A percentile compares a stretch with the other conserved stretches of the same genome.
phyloP scores from a whole-genome alignment of 1,284 basidiomycete genomes.

The Volvariella surrecta region DNA sequence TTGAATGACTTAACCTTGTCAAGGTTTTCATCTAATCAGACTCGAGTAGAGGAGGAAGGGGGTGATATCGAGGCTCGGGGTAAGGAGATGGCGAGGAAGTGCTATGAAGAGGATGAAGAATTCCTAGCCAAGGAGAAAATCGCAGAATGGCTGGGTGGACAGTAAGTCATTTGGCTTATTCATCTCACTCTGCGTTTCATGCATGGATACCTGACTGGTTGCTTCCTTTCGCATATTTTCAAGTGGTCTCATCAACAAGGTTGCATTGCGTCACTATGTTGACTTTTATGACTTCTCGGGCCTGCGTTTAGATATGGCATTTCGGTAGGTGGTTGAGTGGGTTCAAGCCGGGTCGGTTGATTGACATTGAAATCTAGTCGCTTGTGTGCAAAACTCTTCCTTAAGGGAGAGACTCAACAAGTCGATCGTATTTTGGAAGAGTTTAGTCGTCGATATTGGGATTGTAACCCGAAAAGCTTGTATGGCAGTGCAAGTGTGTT shows the following conservation, averaged over 20 bases:
- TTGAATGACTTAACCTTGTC: constrained; percentile 33
- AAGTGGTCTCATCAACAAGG: constrained; percentile 70
- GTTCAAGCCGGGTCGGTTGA: constrained; percentile 9
- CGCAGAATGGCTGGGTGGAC: constrained; percentile 90
- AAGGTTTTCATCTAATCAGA: constrained; percentile 35
- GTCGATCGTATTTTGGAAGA: constrained; percentile 93
- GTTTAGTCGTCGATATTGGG: constrained; percentile 85
- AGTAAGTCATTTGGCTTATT: constrained; percentile 60
- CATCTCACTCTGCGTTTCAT: background rate
- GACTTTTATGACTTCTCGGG: constrained; percentile 83
- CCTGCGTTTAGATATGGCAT: constrained; percentile 81
- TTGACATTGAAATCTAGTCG: constrained; percentile 35
- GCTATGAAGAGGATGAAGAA: constrained; percentile 82
- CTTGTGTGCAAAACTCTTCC: constrained; percentile 85
- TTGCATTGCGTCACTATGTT: constrained; percentile 76
- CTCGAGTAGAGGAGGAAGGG: constrained; percentile 40
- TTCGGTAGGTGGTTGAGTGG: constrained; percentile 46
- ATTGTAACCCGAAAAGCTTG: constrained; percentile 76
- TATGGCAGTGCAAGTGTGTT: constrained; percentile 77
- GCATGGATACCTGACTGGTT: background rate
- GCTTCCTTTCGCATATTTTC: background rate
- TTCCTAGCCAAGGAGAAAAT: constrained; percentile 88
- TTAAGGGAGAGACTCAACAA: constrained; percentile 97
- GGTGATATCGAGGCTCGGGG: constrained; percentile 58
- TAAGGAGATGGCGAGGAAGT: constrained; percentile 67